phyloP scores from a whole-genome alignment of 305 asterid species.

The Fraxinus xanthoxyloides region DNA sequence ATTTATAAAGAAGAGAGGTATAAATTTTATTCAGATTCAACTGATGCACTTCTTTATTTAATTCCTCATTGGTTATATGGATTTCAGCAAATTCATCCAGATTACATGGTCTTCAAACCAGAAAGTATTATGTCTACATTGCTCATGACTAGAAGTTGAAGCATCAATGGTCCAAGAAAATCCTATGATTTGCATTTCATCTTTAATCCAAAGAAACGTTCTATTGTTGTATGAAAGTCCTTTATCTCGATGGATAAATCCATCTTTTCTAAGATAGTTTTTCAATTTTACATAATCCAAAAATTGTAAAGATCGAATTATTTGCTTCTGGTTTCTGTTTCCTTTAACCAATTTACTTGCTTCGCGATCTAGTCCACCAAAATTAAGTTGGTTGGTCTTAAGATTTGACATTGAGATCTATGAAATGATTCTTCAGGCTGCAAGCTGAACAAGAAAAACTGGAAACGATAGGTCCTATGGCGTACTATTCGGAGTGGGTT shows the following conservation, averaged over 20 bases:
- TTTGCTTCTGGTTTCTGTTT: background rate
- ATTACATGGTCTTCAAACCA: background rate
- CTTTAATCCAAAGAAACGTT: background rate
- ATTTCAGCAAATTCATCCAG: background rate
- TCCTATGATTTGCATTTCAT: background rate
- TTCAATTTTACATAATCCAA: background rate
- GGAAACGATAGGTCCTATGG: slow-evolving; percentile 66
- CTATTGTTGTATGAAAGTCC: background rate
- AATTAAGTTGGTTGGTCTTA: background rate
- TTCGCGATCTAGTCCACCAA: background rate
- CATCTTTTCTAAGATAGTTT: background rate
- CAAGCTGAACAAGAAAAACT: slow-evolving; percentile 68
- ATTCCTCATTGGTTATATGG: background rate
- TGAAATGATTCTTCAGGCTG: slow-evolving; percentile 52
- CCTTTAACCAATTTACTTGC: background rate
- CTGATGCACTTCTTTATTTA: background rate
- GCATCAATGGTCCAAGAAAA: background rate
- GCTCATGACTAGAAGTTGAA: background rate
- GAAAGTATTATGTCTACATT: background rate
- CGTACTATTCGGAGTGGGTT: slow-evolving; percentile 96
- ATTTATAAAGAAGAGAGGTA: slow-evolving; percentile 90
- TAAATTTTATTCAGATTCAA: background rate
- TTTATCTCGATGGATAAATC: background rate
- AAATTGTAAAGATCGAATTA: background rate
- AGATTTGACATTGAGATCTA: slow-evolving; percentile 20